phyloP scores from a whole-genome alignment of 164 flowering plant genomes.

The Tinospora cordifolia region DNA sequence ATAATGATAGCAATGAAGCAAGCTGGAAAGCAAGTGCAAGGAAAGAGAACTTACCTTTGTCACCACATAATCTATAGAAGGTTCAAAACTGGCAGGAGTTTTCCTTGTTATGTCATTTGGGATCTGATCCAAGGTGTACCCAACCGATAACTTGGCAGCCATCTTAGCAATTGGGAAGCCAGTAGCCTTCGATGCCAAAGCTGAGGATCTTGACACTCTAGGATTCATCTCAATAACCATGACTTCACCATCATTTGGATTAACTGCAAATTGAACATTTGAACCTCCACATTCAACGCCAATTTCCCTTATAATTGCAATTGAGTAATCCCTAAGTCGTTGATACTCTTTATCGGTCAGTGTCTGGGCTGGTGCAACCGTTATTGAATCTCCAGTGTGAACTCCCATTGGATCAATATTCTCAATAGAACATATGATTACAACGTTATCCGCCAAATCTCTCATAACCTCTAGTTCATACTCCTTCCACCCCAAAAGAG shows the following conservation, averaged over 20 bases:
- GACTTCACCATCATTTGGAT: slow-evolving; percentile 86
- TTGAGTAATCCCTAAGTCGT: slow-evolving; percentile 79
- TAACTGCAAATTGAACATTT: slow-evolving; percentile 95
- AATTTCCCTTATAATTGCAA: slow-evolving; percentile 89
- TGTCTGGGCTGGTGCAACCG: slow-evolving; percentile 96
- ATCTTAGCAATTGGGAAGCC: slow-evolving; percentile 97
- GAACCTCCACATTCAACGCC: slow-evolving; percentile 99
- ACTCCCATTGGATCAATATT: slow-evolving; percentile 96
- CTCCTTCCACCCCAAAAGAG: slow-evolving; percentile 96
- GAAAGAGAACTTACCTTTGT: slow-evolving; percentile 56
- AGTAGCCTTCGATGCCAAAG: slow-evolving; percentile 96
- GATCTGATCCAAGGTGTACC: slow-evolving; percentile 85
- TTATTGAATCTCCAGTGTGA: slow-evolving; percentile 92
- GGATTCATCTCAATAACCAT: slow-evolving; percentile 99
- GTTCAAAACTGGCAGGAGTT: slow-evolving; percentile 98
- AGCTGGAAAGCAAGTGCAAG: not conserved
- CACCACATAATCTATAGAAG: slow-evolving; percentile 95
- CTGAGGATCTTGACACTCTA: slow-evolving; percentile 93
- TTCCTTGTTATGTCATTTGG: slow-evolving; percentile 92
- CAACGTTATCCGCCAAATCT: slow-evolving; percentile 94
- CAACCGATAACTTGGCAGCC: slow-evolving; percentile 93
- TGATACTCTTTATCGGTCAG: slow-evolving; percentile 94
- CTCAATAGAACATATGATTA: slow-evolving; percentile 91
- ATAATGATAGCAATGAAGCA: not conserved
- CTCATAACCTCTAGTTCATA: slow-evolving; percentile 98